Evolutionary conservation across 768 basidiomycete genomes (phyloP).

Genomic region (Leccinum pellstonianum): DNA sequence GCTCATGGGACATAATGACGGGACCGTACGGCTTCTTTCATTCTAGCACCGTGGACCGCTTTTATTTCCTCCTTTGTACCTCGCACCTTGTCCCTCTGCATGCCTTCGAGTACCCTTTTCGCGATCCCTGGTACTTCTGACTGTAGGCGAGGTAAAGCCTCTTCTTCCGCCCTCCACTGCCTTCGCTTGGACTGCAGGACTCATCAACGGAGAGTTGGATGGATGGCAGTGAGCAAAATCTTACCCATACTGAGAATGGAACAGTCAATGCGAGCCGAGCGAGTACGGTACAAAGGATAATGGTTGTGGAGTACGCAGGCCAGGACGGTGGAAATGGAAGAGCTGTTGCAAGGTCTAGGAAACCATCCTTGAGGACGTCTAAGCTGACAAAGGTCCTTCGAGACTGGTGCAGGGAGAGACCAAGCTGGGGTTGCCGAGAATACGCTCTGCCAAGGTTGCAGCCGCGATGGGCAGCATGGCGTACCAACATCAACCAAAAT

Average conservation of each 20-base stretch:
- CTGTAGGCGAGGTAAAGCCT: conserved; percentile 56
- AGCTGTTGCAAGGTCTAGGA: conserved; percentile 73
- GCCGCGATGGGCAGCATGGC: conserved; percentile 15
- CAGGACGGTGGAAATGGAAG: conserved; percentile 68
- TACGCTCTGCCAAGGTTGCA: conserved; percentile 7
- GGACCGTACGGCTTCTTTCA: conserved; percentile 44
- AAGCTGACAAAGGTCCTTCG: conserved; percentile 26
- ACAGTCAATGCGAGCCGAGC: conserved; percentile 59
- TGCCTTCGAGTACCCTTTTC: conserved; percentile 39
- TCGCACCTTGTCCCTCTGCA: conserved; percentile 54
- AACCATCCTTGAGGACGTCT: conserved; percentile 53
- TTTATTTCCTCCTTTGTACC: conserved; percentile 54
- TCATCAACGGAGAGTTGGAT: conserved; percentile 15
- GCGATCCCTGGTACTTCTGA: conserved; percentile 43
- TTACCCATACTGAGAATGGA: conserved; percentile 77
- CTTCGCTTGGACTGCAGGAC: conserved; percentile 55
- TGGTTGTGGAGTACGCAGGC: conserved; percentile 73
- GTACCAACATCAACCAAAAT: conserved; percentile 26
- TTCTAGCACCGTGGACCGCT: conserved; percentile 47
- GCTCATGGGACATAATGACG: background rate
- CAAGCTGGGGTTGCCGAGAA: conserved; percentile 7
- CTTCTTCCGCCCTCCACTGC: conserved; percentile 57
- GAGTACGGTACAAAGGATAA: conserved; percentile 64
- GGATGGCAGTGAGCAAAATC: background rate
- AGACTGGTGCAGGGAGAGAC: conserved; percentile 1